A percentile compares a stretch with the other conserved stretches of the same genome.
phyloP scores from a whole-genome alignment of 345 rosid genomes.

The Rhizophora mangle region DNA sequence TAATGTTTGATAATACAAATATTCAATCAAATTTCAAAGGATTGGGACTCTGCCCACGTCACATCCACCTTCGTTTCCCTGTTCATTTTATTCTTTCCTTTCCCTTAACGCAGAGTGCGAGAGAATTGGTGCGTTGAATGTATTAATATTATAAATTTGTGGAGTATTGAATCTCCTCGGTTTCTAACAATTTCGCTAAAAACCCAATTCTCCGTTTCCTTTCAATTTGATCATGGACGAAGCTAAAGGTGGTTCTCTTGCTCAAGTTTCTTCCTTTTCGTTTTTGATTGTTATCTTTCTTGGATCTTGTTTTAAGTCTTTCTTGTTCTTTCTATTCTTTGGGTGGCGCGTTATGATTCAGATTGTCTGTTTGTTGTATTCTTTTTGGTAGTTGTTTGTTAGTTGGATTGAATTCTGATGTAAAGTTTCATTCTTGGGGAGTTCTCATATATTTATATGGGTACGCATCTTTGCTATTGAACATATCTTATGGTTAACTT shows the following conservation, averaged over 20 bases:
- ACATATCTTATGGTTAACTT: too few species aligned
- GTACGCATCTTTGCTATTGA: too few species aligned
- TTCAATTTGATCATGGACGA: slow-evolving; percentile 17
- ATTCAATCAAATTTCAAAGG: too few species aligned
- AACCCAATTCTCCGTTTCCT: neutral
- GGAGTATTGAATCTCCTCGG: neutral
- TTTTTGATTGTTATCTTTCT: neutral
- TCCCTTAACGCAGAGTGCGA: neutral
- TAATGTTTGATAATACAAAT: too few species aligned
- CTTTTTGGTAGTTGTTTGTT: neutral
- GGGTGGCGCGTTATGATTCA: neutral
- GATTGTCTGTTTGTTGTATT: neutral
- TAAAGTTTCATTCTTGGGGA: too few species aligned
- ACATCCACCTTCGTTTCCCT: too few species aligned
- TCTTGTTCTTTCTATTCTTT: neutral
- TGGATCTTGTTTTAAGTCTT: neutral
- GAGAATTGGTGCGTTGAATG: neutral
- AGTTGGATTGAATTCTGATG: neutral
- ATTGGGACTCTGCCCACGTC: too few species aligned
- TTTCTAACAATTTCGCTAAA: neutral
- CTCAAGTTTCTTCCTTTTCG: neutral
- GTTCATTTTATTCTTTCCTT: too few species aligned
- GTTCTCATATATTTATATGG: too few species aligned
- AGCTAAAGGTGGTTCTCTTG: neutral
- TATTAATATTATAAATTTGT: slow-evolving; percentile 9